Conservation (phyloP, 129 eudicot species). For the Calendula officinalis region DNA sequence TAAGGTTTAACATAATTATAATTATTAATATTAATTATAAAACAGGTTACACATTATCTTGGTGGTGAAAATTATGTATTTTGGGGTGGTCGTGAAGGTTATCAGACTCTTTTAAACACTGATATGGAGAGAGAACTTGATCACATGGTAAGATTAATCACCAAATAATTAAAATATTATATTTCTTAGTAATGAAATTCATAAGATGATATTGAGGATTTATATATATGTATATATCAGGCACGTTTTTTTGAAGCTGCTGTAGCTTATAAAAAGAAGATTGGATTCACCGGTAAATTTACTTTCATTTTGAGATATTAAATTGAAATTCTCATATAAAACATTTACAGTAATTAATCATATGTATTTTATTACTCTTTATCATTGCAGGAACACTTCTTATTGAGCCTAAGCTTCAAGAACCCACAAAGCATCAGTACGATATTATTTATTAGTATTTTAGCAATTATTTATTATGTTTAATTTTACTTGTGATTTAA, state of each 20-base stretch:
- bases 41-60: constrained; percentile 92
- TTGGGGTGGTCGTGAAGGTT: constrained; percentile 99
- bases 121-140: constrained; percentile 97
- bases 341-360: too few relatives aligned
- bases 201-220: neutral
- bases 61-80: constrained; percentile 98
- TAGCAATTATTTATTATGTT: too few relatives aligned
- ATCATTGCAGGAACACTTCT: constrained; percentile 88
- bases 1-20: neutral
- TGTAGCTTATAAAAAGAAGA: constrained; percentile 91
- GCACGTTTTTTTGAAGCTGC: constrained; percentile 92
- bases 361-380: too few relatives aligned
- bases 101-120: constrained; percentile 91
- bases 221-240: constrained; percentile 42
- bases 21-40: neutral
- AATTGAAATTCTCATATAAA: neutral
- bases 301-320: neutral
- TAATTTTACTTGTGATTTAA: neutral
- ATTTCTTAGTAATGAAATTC: neutral
- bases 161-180: neutral
- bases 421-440: constrained; percentile 94
- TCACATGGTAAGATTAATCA: constrained; percentile 60
- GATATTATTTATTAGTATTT: constrained; percentile 26
- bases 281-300: constrained; percentile 81
- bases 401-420: constrained; percentile 95